A percentile compares a stretch with the other conserved stretches of the same genome.
These are phyloP conservation scores for Nemania diffusa DNA, from an alignment of 2,329 filamentous ascomycete genomes.

Conservation along the genomic window DNA sequence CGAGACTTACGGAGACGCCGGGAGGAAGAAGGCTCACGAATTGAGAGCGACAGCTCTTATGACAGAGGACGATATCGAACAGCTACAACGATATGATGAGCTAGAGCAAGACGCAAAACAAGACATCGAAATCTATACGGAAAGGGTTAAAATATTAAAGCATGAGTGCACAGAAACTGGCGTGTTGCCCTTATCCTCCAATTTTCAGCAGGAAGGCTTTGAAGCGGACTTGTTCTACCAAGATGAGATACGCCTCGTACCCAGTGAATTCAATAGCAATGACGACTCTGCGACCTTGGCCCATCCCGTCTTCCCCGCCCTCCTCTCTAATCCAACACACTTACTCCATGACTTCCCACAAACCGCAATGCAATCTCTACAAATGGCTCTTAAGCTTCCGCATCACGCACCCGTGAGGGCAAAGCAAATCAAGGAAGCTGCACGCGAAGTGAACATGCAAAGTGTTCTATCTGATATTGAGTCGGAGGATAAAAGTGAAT, in stretches of 20 bases:
- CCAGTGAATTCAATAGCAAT: conserved; percentile 37
- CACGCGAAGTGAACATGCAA: conserved; percentile 62
- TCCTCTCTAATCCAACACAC: conserved; percentile 62
- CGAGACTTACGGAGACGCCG: conserved; percentile 42
- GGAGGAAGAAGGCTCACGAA: conserved; percentile 51
- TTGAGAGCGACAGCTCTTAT: conserved; percentile 49
- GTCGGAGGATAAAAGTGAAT: conserved; percentile 55
- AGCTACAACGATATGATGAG: conserved; percentile 56
- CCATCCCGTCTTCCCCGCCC: conserved; percentile 56
- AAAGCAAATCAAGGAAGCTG: conserved; percentile 53
- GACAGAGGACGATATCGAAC: conserved; percentile 55
- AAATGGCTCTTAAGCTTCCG: conserved; percentile 53
- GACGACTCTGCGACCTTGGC: conserved; percentile 48
- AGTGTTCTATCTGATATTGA: conserved; percentile 51
- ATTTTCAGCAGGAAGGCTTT: conserved; percentile 55
- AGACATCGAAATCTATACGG: conserved; percentile 50
- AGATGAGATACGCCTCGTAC: conserved; percentile 57
- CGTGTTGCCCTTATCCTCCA: conserved; percentile 56
- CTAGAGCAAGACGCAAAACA: conserved; percentile 50
- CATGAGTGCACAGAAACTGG: conserved; percentile 54
- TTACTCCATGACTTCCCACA: conserved; percentile 53
- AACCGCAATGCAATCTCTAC: conserved; percentile 56
- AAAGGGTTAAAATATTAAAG: conserved; percentile 51
- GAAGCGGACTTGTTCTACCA: conserved; percentile 53
- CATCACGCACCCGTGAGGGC: conserved; percentile 50